Conservation (phyloP, 2,329 filamentous ascomycete genomes). For the Magnaporthiopsis poae region DNA sequence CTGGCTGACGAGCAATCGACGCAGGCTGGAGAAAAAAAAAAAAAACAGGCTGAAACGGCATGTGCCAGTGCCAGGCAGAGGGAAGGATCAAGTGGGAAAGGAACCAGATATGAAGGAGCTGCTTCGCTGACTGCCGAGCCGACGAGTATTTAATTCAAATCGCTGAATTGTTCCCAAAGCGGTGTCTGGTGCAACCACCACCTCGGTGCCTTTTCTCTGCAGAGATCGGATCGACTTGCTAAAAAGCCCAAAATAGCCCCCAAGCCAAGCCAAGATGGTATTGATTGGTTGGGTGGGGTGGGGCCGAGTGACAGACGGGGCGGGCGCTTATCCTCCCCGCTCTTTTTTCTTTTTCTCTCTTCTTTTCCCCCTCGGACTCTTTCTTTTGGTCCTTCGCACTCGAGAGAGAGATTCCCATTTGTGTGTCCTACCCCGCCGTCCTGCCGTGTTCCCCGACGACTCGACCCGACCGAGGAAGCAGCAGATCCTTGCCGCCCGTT, state of each 20-base stretch:
- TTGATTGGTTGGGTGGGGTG: not conserved
- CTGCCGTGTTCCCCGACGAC: not conserved
- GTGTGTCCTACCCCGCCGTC: too few species aligned
- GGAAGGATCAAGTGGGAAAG: not conserved
- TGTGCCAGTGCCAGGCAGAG: not conserved
- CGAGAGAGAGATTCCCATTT: too few species aligned
- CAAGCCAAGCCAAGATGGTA: not conserved
- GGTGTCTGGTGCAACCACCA: not conserved
- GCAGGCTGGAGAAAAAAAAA: too few species aligned
- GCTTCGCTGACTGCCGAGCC: too few species aligned
- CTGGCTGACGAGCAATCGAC: not conserved
- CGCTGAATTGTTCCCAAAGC: constrained; percentile 1
- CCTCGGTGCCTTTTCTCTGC: too few species aligned
- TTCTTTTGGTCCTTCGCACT: too few species aligned
- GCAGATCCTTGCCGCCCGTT: not conserved
- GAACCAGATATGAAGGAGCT: too few species aligned
- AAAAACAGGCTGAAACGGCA: not conserved
- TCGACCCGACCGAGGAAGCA: not conserved
- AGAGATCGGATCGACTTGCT: too few species aligned
- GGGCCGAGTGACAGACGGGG: too few species aligned
- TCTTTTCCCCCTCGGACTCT: too few species aligned
- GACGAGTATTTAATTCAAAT: too few species aligned
- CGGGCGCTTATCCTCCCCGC: not conserved
- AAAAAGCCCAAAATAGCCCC: constrained; percentile 1
- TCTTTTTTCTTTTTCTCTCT: too few species aligned